Percentiles rank a stretch among this genome's conserved stretches.
Evolutionary conservation across 2,329 filamentous ascomycete species (phyloP).

Genomic region (Mycocentrospora acerina): DNA sequence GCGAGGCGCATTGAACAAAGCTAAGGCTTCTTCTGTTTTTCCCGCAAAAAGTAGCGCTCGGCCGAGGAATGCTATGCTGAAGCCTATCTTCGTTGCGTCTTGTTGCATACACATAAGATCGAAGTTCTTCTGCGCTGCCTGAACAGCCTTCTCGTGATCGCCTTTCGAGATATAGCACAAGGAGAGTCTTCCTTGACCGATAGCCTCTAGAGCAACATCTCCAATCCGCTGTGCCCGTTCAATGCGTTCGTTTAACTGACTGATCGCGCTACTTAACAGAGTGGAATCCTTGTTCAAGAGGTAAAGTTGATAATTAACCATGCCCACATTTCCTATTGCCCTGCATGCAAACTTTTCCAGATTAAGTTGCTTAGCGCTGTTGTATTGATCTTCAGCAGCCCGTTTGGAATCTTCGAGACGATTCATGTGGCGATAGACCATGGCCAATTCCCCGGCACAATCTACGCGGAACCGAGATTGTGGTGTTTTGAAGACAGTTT

Average conservation of each 20-base stretch:
- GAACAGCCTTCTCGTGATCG: constrained; percentile 21
- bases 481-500: too few relatives aligned
- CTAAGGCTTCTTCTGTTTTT: constrained; percentile 23
- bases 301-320: constrained; percentile 42
- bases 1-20: constrained; percentile 29
- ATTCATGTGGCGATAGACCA: too few relatives aligned
- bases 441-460: too few relatives aligned
- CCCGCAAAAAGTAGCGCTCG: constrained; percentile 28
- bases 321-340: constrained; percentile 41
- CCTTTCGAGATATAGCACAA: constrained; percentile 33
- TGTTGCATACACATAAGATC: constrained; percentile 9
- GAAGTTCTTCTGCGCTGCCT: constrained; percentile 11
- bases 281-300: constrained; percentile 10
- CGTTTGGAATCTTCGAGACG: too few relatives aligned
- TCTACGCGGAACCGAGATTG: too few relatives aligned
- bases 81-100: constrained; percentile 32
- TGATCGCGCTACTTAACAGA: constrained; percentile 29
- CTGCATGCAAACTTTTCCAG: constrained; percentile 26
- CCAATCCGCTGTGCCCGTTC: constrained; percentile 11
- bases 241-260: constrained; percentile 27
- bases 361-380: too few relatives aligned
- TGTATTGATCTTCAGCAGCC: too few relatives aligned
- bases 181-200: constrained; percentile 38
- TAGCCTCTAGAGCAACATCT: constrained; percentile 19
- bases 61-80: constrained; percentile 39